A percentile compares a stretch with the other conserved stretches of the same genome.
Conservation (phyloP, 441 rosid genomes). For the Mallotus repandus region DNA sequence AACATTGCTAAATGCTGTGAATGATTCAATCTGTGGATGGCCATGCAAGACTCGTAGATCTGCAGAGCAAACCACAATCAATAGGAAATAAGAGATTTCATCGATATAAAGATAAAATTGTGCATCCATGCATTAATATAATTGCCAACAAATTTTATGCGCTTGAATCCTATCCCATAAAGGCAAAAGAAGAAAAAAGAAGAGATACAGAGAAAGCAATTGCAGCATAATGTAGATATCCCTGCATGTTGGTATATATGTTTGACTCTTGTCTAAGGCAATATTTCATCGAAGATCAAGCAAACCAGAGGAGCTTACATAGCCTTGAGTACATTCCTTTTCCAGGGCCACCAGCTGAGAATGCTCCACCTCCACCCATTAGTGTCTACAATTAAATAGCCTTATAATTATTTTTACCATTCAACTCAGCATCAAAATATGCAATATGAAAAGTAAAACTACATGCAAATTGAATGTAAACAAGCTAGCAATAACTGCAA, state of each 20-base stretch:
- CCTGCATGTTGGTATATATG: neutral
- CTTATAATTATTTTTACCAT: neutral
- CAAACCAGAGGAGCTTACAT: slow-evolving; percentile 49
- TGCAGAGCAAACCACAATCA: slow-evolving; percentile 21
- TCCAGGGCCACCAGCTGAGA: slow-evolving; percentile 95
- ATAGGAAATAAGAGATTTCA: neutral
- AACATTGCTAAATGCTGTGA: slow-evolving; percentile 84
- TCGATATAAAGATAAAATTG: too few species aligned
- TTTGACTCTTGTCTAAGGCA: neutral
- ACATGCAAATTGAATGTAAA: neutral
- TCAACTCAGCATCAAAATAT: neutral
- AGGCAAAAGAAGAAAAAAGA: neutral
- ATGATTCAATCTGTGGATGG: slow-evolving; percentile 65
- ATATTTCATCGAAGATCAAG: neutral
- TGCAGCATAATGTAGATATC: neutral
- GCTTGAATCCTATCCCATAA: neutral
- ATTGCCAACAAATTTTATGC: neutral
- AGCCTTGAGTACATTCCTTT: slow-evolving; percentile 94
- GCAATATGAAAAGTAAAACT: neutral
- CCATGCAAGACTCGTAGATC: slow-evolving; percentile 71
- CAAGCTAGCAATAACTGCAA: neutral
- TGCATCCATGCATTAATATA: neutral
- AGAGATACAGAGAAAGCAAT: neutral
- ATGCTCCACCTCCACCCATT: slow-evolving; percentile 95
- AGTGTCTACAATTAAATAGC: slow-evolving; percentile 52